Evolutionary conservation across 2,329 filamentous ascomycete genomes (phyloP), one percentile per base, ranked within the genome.

Genomic region (Cytospora piceicola): DNA sequence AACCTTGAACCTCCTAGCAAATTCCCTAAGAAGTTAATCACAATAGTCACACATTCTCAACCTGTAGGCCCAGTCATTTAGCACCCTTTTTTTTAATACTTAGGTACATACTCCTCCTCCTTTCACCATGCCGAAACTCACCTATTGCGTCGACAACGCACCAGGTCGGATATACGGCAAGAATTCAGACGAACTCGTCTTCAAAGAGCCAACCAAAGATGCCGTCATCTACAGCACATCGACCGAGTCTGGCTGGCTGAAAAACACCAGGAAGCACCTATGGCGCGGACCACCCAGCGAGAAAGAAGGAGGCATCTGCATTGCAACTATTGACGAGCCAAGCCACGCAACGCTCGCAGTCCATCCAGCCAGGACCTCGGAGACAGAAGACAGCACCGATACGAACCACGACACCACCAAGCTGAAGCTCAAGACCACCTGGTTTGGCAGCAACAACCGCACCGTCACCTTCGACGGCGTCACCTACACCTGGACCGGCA

Each of bases 221-320:
- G 66, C 66, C 12, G 22, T 63, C 17, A 67, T 67, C 32, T 67
- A 67, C 59, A 67, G 58, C 63, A 67, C 66, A 14, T 64, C 66
- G 11, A 63, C 66, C 34, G 52, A 65, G 4, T 46, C 58, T 17
- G 62, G 65, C 3, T 34, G 55, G 36, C 39, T 65, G 4, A 63
- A 51, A n/a, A 49, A 27, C 49, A 65, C 54, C 42, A 65, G 62
- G 63, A 67, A 67, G 39, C 59, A 67, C 7, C 49, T 67, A 17
- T 67, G 64, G 39, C 66, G 66, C n/a, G 66, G 66, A 2, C 39
- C 60, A 24, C 55, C 66, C 1, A 46, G 63, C 55, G 66, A 65
- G 24, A 67, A 65, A 34, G 63, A 67, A 2, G 63, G 63, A 7
- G 66, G 66, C 30, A 64, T 62, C 46, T 67, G 66, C 51, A 60